Evolutionary conservation across 208 protist genomes (phyloP), one percentile per base, ranked within the genome.

Genomic region (Crithidia fasciculata): DNA sequence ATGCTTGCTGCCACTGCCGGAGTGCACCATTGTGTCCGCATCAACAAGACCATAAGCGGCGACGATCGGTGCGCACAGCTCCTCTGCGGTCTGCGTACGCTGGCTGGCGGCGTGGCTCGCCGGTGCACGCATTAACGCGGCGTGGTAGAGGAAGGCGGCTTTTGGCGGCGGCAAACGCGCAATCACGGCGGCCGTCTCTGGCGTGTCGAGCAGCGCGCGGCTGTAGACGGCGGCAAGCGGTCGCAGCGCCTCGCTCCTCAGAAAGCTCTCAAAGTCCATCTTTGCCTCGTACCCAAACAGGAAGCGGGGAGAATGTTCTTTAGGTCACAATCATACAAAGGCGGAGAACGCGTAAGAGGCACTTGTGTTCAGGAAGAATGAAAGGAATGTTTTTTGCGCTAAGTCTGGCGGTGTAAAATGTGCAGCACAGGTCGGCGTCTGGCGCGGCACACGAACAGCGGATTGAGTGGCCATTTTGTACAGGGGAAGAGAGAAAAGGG

Each of bases 131-230:
- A 81, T 39, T 15, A 85, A 67, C 18, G 80, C 80, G 8, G 74
- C 28, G 68, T 77, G 69, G 63, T 81, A 80, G 3, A 85, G 19
- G 60, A 78, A 18, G 18, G 80, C 80, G 43, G 67, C 58, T 40
- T 68, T 57, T 10, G 57, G 66, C 13, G 75, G 65, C 2, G 71
- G 65, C 9, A 85, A 40, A 3, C 56, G 74, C 8, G 65, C 53
- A n/a, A 81, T 67, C 13, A 78, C 18, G 52, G 55, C 41, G 45
- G 65, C 74, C 5, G 71, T 80, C 28, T 69, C 75, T 0, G 69
- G 37, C 45, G 45, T 19, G 68, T 81, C 80, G 15, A 78, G 67
- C 18, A 85, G 58, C 12, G 54, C 68, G n/a, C 67, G 71, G 39
- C 50, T 67, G 52, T 77, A 76, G 39, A 68, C 66, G 52, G 59